Base-by-base conservation (phyloP, 805 yeast genomes). In the Clavispora phyllophila region DNA sequence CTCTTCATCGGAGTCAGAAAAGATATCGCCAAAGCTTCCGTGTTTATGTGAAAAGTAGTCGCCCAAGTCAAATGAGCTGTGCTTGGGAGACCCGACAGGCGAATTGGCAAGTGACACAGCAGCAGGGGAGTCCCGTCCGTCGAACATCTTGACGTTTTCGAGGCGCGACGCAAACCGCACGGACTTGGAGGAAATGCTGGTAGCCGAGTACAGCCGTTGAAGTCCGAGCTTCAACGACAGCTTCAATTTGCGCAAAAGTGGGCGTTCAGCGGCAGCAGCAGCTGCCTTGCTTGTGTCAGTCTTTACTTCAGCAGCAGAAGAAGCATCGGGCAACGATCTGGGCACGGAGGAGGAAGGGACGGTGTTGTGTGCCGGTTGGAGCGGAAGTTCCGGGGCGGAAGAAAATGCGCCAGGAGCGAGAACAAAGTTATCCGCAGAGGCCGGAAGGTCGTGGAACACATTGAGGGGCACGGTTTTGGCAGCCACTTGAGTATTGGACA, bases 121-220 rank as follows among this genome's bases (percentile, higher is more conserved):
- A 9, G 72, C 68, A 24, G 89, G 88, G 48, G 75, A 76, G 39
- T 77, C 82, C 22, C 63, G 59, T 34, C 80, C 81, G 51, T 79
- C 78, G 56, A 84, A 83, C 54, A 77, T 76, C 58, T 82, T 82
- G 43, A 84, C 74, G 32, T 79, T 79, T 41, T 79, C 81, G 44
- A 82, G 64, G 39, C 76, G 66, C 5, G 75, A 58, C 1, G 87
- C 85, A 59, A 83, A 83, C 41, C 87, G 65, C 33, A 83, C 89
- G 7, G 78, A 75, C 57, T 81, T 82, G 12, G 57, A 51, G 9
- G 49, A 39, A 19, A 63, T 45, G 34, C 44, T 55, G n/a, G 68
- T 58, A 3, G 66, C 52, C 13, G 66, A 58, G 41, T 55, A 47
- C 36, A 61, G 56, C 27, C 57, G 49, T 6, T 46, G 36, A 13